Evolutionary conservation across 192 early-diverging fungal genomes (phyloP).

Genomic region (Pilobolus umbonatus): DNA sequence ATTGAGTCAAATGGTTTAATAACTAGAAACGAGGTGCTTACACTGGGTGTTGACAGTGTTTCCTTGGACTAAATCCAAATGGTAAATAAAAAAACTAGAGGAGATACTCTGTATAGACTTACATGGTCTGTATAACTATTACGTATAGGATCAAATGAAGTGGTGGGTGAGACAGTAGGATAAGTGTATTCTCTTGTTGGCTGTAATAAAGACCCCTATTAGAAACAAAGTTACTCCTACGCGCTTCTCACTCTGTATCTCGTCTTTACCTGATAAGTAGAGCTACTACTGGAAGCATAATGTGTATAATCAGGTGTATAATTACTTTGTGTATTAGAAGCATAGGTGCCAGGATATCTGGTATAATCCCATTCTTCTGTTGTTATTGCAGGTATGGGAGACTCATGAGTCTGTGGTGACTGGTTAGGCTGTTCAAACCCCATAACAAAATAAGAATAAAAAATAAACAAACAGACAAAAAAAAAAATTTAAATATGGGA

Average conservation of each 20-base stretch:
- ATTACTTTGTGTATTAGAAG: not conserved
- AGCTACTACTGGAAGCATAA: not conserved
- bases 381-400: not conserved
- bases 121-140: slow-evolving; percentile 2
- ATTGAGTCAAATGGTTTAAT: too few relatives aligned
- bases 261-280: too few relatives aligned
- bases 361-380: slow-evolving; percentile 11
- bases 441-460: not conserved
- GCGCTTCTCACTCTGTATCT: too few relatives aligned
- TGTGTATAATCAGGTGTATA: not conserved
- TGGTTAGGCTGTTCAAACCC: slow-evolving; percentile 14
- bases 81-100: too few relatives aligned
- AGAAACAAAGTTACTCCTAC: too few relatives aligned
- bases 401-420: slow-evolving; percentile 4
- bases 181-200: slow-evolving; percentile 8
- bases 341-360: slow-evolving; percentile 3
- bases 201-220: not conserved
- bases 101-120: too few relatives aligned
- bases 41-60: too few relatives aligned
- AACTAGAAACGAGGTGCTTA: too few relatives aligned
- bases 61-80: too few relatives aligned
- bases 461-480: not conserved
- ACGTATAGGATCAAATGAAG: slow-evolving; percentile 21
- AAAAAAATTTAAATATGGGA: too few relatives aligned
- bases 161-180: not conserved